These are phyloP conservation scores for Saitozyma podzolica DNA, from an alignment of 768 basidiomycete genomes.

Conservation along the genomic window DNA sequence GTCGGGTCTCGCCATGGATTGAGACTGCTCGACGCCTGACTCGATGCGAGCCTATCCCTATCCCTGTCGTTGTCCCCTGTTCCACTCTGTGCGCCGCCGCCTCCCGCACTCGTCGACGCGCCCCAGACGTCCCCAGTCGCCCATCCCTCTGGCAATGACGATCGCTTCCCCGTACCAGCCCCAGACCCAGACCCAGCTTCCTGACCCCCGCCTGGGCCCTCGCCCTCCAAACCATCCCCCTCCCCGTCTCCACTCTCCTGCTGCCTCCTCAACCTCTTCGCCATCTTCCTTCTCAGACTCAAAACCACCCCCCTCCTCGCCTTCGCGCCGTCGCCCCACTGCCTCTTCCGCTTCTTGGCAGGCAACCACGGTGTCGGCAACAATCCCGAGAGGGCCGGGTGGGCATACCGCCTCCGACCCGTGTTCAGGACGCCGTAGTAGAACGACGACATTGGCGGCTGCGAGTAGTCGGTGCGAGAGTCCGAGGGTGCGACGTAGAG, in stretches of 20 bases:
- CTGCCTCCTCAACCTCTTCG: conserved; percentile 21
- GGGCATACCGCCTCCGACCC: conserved; percentile 90
- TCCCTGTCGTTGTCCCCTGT: conserved; percentile 30
- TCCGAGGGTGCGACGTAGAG: conserved; percentile 94
- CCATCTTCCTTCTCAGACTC: conserved; percentile 38
- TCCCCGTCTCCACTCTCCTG: conserved; percentile 9
- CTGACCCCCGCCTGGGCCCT: not conserved
- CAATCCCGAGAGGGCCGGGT: conserved; percentile 90
- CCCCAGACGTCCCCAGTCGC: not conserved
- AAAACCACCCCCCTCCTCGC: conserved; percentile 33
- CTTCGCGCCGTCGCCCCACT: conserved; percentile 60
- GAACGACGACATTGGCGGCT: conserved; percentile 96
- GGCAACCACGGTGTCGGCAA: conserved; percentile 95
- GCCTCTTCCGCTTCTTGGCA: conserved; percentile 74
- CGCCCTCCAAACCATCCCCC: conserved; percentile 1
- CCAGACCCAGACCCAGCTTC: not conserved
- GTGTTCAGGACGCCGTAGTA: conserved; percentile 91
- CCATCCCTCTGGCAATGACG: conserved; percentile 10
- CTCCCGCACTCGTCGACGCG: conserved; percentile 62
- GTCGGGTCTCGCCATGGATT: conserved; percentile 55
- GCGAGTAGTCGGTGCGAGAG: conserved; percentile 87
- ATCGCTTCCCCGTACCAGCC: not conserved
- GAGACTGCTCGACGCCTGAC: conserved; percentile 19
- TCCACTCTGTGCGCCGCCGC: conserved; percentile 71
- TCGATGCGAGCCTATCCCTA: conserved; percentile 3